These are phyloP conservation scores for Metarhizium album DNA, from an alignment of 2,329 filamentous ascomycete genomes.

Conservation along the genomic window DNA sequence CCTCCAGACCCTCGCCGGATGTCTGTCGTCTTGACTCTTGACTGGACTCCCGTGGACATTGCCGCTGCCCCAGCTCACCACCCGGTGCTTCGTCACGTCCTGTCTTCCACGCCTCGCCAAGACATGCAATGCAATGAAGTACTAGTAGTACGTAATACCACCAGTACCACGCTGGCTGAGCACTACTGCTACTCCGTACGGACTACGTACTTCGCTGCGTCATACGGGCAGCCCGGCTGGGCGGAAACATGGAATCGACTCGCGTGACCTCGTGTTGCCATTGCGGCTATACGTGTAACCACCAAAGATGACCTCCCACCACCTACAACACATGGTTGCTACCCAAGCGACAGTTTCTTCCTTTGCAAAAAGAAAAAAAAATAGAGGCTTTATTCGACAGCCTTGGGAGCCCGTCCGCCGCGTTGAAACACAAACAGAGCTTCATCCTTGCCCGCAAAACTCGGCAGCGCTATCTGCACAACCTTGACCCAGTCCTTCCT, in stretches of 20 bases:
- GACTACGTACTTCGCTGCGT: not conserved
- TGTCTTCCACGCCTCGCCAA: not conserved
- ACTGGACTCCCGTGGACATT: no score
- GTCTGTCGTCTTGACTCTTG: not conserved
- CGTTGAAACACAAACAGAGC: slow-evolving; percentile 57
- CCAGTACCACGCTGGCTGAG: no score
- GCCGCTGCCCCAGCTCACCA: not conserved
- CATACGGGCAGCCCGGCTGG: not conserved
- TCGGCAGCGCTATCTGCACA: slow-evolving; percentile 57
- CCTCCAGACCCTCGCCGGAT: no score
- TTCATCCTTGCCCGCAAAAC: slow-evolving; percentile 69
- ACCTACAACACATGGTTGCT: not conserved
- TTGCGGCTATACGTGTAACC: not conserved
- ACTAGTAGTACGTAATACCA: no score
- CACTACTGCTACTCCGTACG: no score
- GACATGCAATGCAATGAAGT: not conserved
- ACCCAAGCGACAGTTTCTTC: not conserved
- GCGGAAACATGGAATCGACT: not conserved
- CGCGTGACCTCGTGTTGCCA: not conserved
- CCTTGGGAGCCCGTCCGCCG: slow-evolving; percentile 25
- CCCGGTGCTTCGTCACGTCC: not conserved
- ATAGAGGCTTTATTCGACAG: not conserved
- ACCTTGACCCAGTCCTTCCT: slow-evolving; percentile 47
- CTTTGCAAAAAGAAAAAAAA: no score
- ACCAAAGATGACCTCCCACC: not conserved